Base-by-base conservation (phyloP, 2,329 filamentous ascomycete species). In the Clarireedia monteithiana region DNA sequence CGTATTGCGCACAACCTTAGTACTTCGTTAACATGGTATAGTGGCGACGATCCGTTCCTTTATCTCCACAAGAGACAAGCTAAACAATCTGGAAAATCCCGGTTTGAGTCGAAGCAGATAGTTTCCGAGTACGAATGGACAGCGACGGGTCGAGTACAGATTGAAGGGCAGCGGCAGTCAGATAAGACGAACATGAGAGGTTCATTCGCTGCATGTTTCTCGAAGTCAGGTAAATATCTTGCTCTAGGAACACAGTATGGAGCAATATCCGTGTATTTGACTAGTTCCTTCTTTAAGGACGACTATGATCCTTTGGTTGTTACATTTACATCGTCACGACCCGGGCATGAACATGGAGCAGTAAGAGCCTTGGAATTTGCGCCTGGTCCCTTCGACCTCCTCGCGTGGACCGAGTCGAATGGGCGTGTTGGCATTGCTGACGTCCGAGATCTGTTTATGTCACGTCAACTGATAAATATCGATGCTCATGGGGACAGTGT, bases 321-420 rank as follows among this genome's bases (percentile, higher is more conserved):
- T 23, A 81, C 85, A 7, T 90, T 97, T 65, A 81, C 81, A 57
- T 91, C 91, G 15, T 91, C 91, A 0, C 78, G 89, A 59, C 82
- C 89, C 0, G 62, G 58, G 27, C 40, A 23, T 7, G 49, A 58
- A 45, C 15, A 39, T 20, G 92, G 92, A 45, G 91, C 92, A 34
- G 84, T 97, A 53, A 82, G 94, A 59, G 89, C 91, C 59, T 95
- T 97, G 88, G 80, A 86, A 1, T 99, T 99, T 68, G 91, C 89
- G 4, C 91, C 92, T 0, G 88, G 88, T 1, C 89, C 91, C 0
- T 92, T 86, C 76, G 92, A 96, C 68, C 80, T 99, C 17, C 75
- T 99, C 42, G 88, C 95, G 6, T 97, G 94, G 91, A 89, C 91
- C 7, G 94, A 99, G 71, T 89, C 96, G 65, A 85, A 88, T 60